phyloP scores from a whole-genome alignment of 1,139 yeast species.

The Spathaspora sp. region DNA sequence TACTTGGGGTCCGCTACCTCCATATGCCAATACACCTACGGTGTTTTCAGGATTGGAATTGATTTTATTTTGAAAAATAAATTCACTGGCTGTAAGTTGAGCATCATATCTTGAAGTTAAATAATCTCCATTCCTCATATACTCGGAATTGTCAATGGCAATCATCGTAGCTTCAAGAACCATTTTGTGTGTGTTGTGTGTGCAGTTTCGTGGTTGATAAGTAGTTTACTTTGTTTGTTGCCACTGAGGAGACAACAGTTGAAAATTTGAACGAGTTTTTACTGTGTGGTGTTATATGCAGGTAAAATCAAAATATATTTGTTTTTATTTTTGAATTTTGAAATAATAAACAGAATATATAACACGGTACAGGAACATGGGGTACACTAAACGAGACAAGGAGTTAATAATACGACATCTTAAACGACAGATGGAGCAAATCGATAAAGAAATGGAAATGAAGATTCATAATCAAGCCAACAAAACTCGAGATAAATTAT shows the following conservation, averaged over 20 bases:
- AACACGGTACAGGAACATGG: too few species aligned
- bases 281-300: neutral
- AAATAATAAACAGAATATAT: too few species aligned
- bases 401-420: conserved; percentile 30
- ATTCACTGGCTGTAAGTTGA: conserved; percentile 88
- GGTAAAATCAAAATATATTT: neutral
- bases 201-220: neutral
- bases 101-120: conserved; percentile 89
- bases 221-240: neutral
- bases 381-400: conserved; percentile 37
- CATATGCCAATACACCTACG: conserved; percentile 86
- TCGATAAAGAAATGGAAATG: conserved; percentile 18
- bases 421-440: conserved; percentile 20
- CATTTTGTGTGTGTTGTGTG: conserved; percentile 43
- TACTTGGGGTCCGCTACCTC: conserved; percentile 84
- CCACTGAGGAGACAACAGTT: neutral
- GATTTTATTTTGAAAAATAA: conserved; percentile 82
- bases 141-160: conserved; percentile 93
- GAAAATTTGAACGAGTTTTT: neutral
- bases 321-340: neutral
- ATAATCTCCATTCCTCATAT: conserved; percentile 93
- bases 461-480: conserved; percentile 21
- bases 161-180: conserved; percentile 96
- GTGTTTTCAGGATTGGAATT: conserved; percentile 92
- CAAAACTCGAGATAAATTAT: conserved; percentile 24